Evolutionary conservation across 2,329 filamentous ascomycete species (phyloP).

Genomic region (Ampelomyces quisqualis): DNA sequence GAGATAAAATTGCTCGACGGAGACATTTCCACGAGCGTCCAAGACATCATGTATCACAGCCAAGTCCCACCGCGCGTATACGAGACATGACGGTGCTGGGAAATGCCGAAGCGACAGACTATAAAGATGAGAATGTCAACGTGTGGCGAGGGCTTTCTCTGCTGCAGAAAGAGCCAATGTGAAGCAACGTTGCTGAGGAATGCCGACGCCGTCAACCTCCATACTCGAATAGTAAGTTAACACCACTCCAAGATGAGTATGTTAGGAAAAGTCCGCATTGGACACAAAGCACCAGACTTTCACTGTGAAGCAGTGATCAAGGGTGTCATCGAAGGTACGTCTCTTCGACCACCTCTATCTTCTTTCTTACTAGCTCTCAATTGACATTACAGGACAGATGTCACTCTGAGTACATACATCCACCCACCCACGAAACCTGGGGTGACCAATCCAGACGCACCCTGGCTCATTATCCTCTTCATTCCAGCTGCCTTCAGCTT

Average conservation of each 20-base stretch:
- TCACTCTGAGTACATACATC: constrained; percentile 27
- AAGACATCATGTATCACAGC: constrained; percentile 5
- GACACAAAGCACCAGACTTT: constrained; percentile 30
- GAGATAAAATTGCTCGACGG: constrained; percentile 1
- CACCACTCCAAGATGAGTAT: constrained; percentile 17
- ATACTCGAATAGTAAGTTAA: no score
- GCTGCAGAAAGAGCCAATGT: no score
- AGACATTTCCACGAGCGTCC: constrained; percentile 11
- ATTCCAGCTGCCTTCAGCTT: constrained; percentile 37
- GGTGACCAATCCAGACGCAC: constrained; percentile 7
- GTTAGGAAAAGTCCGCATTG: constrained; percentile 28
- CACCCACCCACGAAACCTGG: constrained; percentile 8
- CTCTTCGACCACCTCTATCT: no score
- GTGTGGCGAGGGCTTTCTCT: no score
- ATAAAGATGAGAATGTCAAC: no score
- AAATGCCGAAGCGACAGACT: background rate
- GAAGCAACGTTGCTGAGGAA: no score
- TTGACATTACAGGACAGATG: constrained; percentile 21
- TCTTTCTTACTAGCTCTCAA: background rate
- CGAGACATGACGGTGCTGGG: constrained; percentile 4
- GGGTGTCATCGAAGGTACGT: constrained; percentile 24
- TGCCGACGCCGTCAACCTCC: no score
- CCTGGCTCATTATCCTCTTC: constrained; percentile 37
- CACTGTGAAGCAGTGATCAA: constrained; percentile 30
- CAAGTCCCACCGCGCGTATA: constrained; percentile 1